Conservation (phyloP, 495 filamentous ascomycete genomes). For the Neurospora tetraspora region DNA sequence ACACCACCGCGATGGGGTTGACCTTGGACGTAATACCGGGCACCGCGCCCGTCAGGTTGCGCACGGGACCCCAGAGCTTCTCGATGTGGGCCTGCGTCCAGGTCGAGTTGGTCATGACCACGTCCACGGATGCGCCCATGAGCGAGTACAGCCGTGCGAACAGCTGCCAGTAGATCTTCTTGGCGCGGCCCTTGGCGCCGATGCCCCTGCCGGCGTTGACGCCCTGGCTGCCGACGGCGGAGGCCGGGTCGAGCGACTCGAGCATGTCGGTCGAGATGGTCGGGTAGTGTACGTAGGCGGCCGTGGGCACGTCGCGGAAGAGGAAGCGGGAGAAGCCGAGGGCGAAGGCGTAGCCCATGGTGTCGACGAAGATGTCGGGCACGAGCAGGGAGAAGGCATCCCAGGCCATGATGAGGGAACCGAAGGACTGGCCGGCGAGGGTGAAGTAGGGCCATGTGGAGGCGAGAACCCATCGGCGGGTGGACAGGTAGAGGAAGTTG, state of each 20-base stretch:
- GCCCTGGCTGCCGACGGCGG: slow-evolving; percentile 51
- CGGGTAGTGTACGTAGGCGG: slow-evolving; percentile 94
- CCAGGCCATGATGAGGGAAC: slow-evolving; percentile 74
- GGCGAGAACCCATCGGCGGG: slow-evolving; percentile 71
- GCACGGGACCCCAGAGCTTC: slow-evolving; percentile 60
- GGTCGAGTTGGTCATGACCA: slow-evolving; percentile 92
- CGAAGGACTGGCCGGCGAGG: slow-evolving; percentile 83
- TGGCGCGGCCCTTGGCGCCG: slow-evolving; percentile 54
- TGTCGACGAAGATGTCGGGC: slow-evolving; percentile 92
- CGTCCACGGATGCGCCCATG: slow-evolving; percentile 72
- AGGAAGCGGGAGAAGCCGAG: slow-evolving; percentile 72
- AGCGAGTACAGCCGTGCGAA: slow-evolving; percentile 74
- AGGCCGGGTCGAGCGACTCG: slow-evolving; percentile 57
- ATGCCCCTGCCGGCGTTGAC: slow-evolving; percentile 72
- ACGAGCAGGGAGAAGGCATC: slow-evolving; percentile 89
- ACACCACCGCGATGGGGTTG: slow-evolving; percentile 57
- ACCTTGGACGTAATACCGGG: not conserved
- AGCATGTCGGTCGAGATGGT: slow-evolving; percentile 99
- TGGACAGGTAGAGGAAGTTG: slow-evolving; percentile 80
- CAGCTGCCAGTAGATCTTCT: slow-evolving; percentile 73
- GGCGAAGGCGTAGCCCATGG: slow-evolving; percentile 94
- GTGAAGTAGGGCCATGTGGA: slow-evolving; percentile 88
- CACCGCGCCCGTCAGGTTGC: slow-evolving; percentile 13
- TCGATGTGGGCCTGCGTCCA: slow-evolving; percentile 87
- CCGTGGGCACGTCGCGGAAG: slow-evolving; percentile 74